Evolutionary conservation across 2,329 filamentous ascomycete genomes (phyloP), one percentile per base, ranked within the genome.

Genomic region (Tolypocladium amazonense): DNA sequence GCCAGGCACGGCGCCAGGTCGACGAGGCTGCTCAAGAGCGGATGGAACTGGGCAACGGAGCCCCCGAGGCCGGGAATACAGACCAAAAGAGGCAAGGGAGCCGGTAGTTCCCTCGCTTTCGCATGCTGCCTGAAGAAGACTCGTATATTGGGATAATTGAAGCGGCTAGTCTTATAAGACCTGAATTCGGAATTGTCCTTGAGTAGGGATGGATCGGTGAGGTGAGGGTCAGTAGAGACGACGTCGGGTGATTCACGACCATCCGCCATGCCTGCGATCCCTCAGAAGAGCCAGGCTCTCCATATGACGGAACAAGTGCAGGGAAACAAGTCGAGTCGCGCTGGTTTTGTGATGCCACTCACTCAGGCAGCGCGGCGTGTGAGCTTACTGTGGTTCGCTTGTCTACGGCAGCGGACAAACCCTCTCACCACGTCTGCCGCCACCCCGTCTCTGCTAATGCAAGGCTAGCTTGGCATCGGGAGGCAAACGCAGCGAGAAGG

Each of bases 11-110:
- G 88, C 15, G 89, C 91, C 56, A 92, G 78, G 69, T 95, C 91
- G 57, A 89, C 84, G 56, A 99, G 79, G 71, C 90, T 94, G 25
- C 85, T 88, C 20, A 97, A 76, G 6, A 97, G 76, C 37, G 89
- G 85, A 59, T 90, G 83, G 70, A 97, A 97, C 69, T 97, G 94
- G 14, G 91, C 88, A 30, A 92, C 82, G 0, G 90, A 96, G 56
- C 94, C 94, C n/a, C 93, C 94, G 12, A 97, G 81, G 1, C 94
- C 94, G 69, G 97, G 94, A 60, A 97, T 80, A 70, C 95, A 96
- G 52, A 97, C 92, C 4, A 97, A 77, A 12, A 99, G 76, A 1
- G 94, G 94, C 14, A 97, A 75, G 0, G 89, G 87, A 0, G 83
- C 81, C 1, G 90, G 91, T 4, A 97, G 80, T 71, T 94, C 89